Base-by-base conservation (phyloP, 495 filamentous ascomycete genomes). In the Hyaloscypha variabilis region DNA sequence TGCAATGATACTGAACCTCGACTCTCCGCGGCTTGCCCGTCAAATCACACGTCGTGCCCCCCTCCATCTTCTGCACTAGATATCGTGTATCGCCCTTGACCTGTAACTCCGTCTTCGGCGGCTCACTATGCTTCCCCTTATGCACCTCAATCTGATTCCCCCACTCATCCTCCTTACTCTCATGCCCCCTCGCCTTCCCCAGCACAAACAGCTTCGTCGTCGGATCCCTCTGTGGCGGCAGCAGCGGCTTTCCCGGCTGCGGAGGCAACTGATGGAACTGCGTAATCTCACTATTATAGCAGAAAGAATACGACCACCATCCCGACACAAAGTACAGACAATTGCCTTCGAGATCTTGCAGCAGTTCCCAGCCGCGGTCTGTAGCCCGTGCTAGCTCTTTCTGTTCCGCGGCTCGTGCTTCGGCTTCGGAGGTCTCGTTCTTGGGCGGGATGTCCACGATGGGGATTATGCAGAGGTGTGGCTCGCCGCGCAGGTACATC, bases 261-360 rank as follows among this genome's bases (percentile, higher is more conserved):
- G 58, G 85, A 77, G 93, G 86, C 58, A 93, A 78, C 59, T 91
- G 91, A 77, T 98, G 95, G 76, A 97, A 99, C 74, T 99, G 95
- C 67, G 90, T 91, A 34, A 99, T 88, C 61, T 91, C 86, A 51
- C 86, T 82, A 71, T 91, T 90, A 79, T 97, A 97, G 79, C 95
- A 99, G 78, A 97, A 98, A 34, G 87, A 89, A 75, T 99, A 99
- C 61, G 89, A 93, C 95, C 95, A 99, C 95, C 95, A 99, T 3
- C 94, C 95, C 1, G 86, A 90, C 53, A 92, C 82, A 76, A 90
- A 97, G 77, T 96, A 97, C 67, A 99, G 84, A 78, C 95, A 99
- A 49, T 85, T 82, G 10, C 90, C 93, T 42, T 97, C 87, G 75
- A 99, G 89, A 31, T 89, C 93, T 70, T 87, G 83, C 42, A 99